These are phyloP conservation scores for Pseudocercospora musae DNA, from an alignment of 2,329 filamentous ascomycete genomes.

Conservation along the genomic window DNA sequence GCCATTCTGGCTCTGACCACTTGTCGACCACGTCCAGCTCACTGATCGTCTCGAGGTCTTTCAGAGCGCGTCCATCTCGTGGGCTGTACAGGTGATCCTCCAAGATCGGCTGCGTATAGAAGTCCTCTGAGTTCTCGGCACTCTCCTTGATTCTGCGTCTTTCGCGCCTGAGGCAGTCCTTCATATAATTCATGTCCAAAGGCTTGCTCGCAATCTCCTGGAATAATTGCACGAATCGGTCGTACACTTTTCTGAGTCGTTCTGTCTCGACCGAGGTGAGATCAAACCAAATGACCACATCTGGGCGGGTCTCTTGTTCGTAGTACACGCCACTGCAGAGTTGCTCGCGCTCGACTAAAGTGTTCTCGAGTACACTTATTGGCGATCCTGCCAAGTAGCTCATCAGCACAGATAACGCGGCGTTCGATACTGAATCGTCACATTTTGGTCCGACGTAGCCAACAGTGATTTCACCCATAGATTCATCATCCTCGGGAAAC, in stretches of 20 bases:
- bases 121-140: slow-evolving; percentile 75
- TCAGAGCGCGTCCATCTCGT: slow-evolving; percentile 64
- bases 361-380: slow-evolving; percentile 85
- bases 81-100: slow-evolving; percentile 88
- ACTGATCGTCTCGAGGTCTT: slow-evolving; percentile 40
- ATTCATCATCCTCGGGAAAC: slow-evolving; percentile 96
- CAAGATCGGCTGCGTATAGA: slow-evolving; percentile 82
- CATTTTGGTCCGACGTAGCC: slow-evolving; percentile 84
- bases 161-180: slow-evolving; percentile 80
- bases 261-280: slow-evolving; percentile 83
- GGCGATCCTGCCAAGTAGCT: slow-evolving; percentile 91
- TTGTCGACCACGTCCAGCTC: slow-evolving; percentile 66
- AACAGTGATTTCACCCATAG: slow-evolving; percentile 80
- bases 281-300: slow-evolving; percentile 79
- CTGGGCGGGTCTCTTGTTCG: slow-evolving; percentile 74
- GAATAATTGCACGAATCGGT: slow-evolving; percentile 79
- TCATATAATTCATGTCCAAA: slow-evolving; percentile 85
- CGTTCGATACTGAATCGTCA: slow-evolving; percentile 57
- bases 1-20: slow-evolving; percentile 85
- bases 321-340: slow-evolving; percentile 82
- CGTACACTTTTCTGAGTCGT: slow-evolving; percentile 78
- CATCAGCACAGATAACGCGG: slow-evolving; percentile 74
- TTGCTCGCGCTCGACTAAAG: slow-evolving; percentile 88
- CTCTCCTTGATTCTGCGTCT: slow-evolving; percentile 77
- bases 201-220: slow-evolving; percentile 75